Conservation (phyloP, 1,284 basidiomycete genomes). For the Ceratobasidium sp. region DNA sequence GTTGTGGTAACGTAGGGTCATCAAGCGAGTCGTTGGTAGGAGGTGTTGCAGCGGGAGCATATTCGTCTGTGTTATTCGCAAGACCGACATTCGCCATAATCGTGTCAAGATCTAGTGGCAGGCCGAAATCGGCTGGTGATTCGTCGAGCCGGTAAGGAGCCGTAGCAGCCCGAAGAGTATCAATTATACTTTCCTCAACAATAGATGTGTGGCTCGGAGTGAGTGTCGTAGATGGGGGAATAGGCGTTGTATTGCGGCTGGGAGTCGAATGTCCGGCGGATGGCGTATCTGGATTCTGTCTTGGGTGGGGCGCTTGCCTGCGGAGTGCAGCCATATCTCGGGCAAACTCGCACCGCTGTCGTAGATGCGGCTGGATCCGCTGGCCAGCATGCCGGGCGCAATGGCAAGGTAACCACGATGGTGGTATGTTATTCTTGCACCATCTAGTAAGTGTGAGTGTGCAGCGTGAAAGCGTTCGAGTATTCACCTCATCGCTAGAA, state of each 20-base stretch:
- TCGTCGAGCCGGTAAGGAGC: conserved; percentile 6
- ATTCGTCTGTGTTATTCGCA: not conserved
- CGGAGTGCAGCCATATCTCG: conserved; percentile 9
- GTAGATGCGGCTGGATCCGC: conserved; percentile 13
- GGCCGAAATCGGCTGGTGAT: not conserved
- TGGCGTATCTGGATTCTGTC: not conserved
- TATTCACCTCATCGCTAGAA: conserved; percentile 9
- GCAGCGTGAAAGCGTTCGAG: conserved; percentile 3
- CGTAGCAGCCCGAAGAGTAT: conserved; percentile 16
- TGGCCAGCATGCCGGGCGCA: conserved; percentile 22
- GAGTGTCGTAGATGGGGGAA: not conserved
- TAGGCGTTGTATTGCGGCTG: not conserved
- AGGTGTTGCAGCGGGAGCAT: not conserved
- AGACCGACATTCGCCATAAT: conserved; percentile 15
- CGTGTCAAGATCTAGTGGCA: conserved; percentile 15
- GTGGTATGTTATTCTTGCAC: conserved; percentile 13
- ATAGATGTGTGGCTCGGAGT: not conserved
- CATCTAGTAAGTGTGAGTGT: not conserved
- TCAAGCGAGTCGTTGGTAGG: conserved; percentile 9
- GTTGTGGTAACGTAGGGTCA: conserved; percentile 18
- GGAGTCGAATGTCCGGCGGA: not conserved
- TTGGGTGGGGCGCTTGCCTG: not conserved
- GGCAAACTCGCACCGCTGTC: conserved; percentile 23
- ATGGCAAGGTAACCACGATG: conserved; percentile 13
- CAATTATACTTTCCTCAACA: not conserved